Percentiles rank a stretch among this genome's conserved stretches.
Conservation (phyloP, 129 eudicot genomes). For the Kitagawia praeruptora region DNA sequence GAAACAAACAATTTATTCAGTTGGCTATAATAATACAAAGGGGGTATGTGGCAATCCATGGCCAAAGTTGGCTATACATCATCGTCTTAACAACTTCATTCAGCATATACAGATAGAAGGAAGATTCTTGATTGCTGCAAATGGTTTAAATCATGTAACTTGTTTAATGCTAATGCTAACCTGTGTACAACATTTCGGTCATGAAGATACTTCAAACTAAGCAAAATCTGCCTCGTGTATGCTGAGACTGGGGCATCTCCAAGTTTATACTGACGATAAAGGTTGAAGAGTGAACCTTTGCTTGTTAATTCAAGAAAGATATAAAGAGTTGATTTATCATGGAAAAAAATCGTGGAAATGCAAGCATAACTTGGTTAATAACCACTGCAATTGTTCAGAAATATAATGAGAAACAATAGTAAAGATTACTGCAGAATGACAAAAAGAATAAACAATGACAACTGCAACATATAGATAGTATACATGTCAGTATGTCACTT, state of each 20-base stretch:
- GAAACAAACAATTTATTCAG: neutral
- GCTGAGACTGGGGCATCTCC: constrained; percentile 74
- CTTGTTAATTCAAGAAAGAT: constrained; percentile 91
- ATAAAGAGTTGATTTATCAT: constrained; percentile 68
- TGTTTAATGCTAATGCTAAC: constrained; percentile 15
- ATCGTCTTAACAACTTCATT: neutral
- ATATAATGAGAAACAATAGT: neutral
- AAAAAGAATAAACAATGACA: neutral
- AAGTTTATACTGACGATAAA: constrained; percentile 56
- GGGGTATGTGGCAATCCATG: neutral
- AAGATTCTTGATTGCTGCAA: neutral
- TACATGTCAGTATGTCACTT: neutral
- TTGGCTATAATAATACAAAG: neutral
- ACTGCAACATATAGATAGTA: neutral
- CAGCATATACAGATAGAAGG: neutral
- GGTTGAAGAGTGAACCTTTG: constrained; percentile 72
- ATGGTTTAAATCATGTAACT: neutral
- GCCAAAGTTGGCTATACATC: neutral
- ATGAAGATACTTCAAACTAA: constrained; percentile 74
- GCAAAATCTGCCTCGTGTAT: constrained; percentile 86
- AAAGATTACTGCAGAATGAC: neutral
- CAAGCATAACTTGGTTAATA: neutral
- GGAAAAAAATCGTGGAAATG: constrained; percentile 15
- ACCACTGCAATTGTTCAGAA: neutral
- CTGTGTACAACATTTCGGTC: constrained; percentile 70